Evolutionary conservation across 495 filamentous ascomycete genomes (phyloP).

Genomic region (Cercophora scortea): DNA sequence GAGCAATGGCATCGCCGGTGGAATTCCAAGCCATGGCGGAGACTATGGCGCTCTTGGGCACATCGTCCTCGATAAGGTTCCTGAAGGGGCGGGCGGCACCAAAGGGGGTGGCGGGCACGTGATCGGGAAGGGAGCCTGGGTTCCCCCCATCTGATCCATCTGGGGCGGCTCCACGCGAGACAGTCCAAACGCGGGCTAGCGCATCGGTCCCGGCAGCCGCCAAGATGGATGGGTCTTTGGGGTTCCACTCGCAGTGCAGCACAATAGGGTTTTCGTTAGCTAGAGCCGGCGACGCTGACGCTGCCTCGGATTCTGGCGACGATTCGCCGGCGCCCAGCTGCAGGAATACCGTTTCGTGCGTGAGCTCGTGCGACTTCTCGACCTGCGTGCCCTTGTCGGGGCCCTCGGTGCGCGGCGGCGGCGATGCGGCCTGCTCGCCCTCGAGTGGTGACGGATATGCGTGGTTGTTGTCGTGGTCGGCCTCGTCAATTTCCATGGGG

Average conservation of each 20-base stretch:
- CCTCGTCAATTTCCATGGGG: conserved; percentile 52
- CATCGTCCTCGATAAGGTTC: conserved; percentile 37
- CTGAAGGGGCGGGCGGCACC: conserved; percentile 23
- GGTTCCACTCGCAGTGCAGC: conserved; percentile 70
- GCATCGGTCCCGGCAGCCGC: conserved; percentile 66
- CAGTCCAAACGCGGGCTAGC: conserved; percentile 73
- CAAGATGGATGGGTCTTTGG: conserved; percentile 63
- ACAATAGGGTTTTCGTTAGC: conserved; percentile 46
- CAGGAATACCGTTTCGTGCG: conserved; percentile 57
- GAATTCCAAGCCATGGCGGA: conserved; percentile 67
- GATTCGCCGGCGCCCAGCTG: conserved; percentile 52
- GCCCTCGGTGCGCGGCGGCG: conserved; percentile 52
- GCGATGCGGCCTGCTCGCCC: conserved; percentile 46
- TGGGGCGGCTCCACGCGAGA: conserved; percentile 46
- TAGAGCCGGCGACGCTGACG: conserved; percentile 19
- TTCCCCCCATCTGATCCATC: neutral
- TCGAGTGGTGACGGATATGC: conserved; percentile 50
- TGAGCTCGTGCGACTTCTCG: conserved; percentile 56
- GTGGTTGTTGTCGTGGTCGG: conserved; percentile 40
- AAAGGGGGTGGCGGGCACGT: conserved; percentile 30
- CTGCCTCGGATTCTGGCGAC: conserved; percentile 15
- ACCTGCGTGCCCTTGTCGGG: conserved; percentile 66
- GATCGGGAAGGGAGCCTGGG: conserved; percentile 25
- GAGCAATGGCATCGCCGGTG: conserved; percentile 56
- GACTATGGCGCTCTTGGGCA: conserved; percentile 37